These are phyloP conservation scores for Fistulinella staudtii DNA, from an alignment of 1,284 basidiomycete genomes.

Conservation along the genomic window DNA sequence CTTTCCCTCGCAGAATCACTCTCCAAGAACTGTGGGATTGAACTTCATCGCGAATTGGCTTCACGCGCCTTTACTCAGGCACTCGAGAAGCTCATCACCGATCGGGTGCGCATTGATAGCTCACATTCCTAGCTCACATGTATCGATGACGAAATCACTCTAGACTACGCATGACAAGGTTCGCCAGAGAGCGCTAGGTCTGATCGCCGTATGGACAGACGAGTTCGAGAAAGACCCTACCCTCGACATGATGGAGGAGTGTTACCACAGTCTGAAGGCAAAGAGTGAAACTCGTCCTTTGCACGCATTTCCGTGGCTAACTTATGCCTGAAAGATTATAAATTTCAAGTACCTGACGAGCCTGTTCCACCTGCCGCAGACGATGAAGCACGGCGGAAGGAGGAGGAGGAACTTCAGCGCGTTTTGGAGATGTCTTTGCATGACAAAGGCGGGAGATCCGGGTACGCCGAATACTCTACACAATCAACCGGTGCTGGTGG, in stretches of 20 bases:
- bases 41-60: slow-evolving; percentile 84
- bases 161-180: slow-evolving; percentile 91
- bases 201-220: slow-evolving; percentile 83
- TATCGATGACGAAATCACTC: slow-evolving; percentile 7
- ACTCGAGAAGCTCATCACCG: slow-evolving; percentile 80
- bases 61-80: slow-evolving; percentile 88
- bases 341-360: slow-evolving; percentile 64
- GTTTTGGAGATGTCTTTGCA: slow-evolving; percentile 86
- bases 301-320: slow-evolving; percentile 5
- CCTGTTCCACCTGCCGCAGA: slow-evolving; percentile 66
- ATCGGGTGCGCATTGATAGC: slow-evolving; percentile 56
- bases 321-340: slow-evolving; percentile 50
- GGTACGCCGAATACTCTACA: slow-evolving; percentile 44
- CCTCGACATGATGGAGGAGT: slow-evolving; percentile 89
- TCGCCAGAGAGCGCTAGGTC: slow-evolving; percentile 65
- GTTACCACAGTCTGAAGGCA: slow-evolving; percentile 75
- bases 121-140: neutral
- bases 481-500: slow-evolving; percentile 42
- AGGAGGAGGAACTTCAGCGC: slow-evolving; percentile 91
- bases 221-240: slow-evolving; percentile 82
- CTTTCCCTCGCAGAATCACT: slow-evolving; percentile 85
- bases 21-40: slow-evolving; percentile 86
- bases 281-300: slow-evolving; percentile 55
- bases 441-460: slow-evolving; percentile 75
- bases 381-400: slow-evolving; percentile 75